Percentiles rank a stretch among this genome's conserved stretches.
These are phyloP conservation scores for Pilobolus umbonatus DNA, from an alignment of 192 early-diverging fungal species.

Conservation along the genomic window DNA sequence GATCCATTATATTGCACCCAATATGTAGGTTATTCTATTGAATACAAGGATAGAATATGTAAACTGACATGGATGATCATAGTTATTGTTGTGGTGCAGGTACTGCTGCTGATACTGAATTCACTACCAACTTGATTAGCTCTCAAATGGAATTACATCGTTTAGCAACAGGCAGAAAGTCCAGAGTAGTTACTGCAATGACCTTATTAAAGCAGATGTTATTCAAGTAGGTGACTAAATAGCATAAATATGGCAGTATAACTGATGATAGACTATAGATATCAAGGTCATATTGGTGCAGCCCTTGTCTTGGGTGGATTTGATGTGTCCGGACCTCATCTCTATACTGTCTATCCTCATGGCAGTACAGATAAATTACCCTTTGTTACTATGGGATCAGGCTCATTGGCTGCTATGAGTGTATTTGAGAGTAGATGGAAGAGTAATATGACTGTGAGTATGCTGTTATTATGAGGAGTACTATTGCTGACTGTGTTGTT, in stretches of 20 bases:
- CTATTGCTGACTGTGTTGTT: too few relatives aligned
- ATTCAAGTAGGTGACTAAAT: slow-evolving; percentile 54
- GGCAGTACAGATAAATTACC: slow-evolving; percentile 96
- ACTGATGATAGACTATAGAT: slow-evolving; percentile 37
- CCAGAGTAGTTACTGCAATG: slow-evolving; percentile 90
- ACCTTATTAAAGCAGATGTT: slow-evolving; percentile 97
- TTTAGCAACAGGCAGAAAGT: slow-evolving; percentile 81
- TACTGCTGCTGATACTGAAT: slow-evolving; percentile 98
- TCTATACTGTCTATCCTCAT: slow-evolving; percentile 91
- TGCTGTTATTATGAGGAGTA: too few relatives aligned
- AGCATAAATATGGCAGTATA: not conserved
- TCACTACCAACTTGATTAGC: slow-evolving; percentile 87
- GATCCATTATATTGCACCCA: slow-evolving; percentile 96
- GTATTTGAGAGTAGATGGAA: slow-evolving; percentile 89
- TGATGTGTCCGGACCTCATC: slow-evolving; percentile 85
- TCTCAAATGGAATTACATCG: slow-evolving; percentile 94
- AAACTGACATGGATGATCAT: not conserved
- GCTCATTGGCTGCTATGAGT: slow-evolving; percentile 93
- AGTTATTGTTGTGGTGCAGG: slow-evolving; percentile 93
- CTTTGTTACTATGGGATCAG: slow-evolving; percentile 94
- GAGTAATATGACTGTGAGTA: slow-evolving; percentile 62
- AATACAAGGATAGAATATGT: too few relatives aligned
- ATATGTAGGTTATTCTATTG: slow-evolving; percentile 59
- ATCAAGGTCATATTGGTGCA: slow-evolving; percentile 95
- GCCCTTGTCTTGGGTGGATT: slow-evolving; percentile 92